These are phyloP conservation scores for Nakazawaea ambrosiae DNA, from an alignment of 805 yeast species.

Conservation along the genomic window DNA sequence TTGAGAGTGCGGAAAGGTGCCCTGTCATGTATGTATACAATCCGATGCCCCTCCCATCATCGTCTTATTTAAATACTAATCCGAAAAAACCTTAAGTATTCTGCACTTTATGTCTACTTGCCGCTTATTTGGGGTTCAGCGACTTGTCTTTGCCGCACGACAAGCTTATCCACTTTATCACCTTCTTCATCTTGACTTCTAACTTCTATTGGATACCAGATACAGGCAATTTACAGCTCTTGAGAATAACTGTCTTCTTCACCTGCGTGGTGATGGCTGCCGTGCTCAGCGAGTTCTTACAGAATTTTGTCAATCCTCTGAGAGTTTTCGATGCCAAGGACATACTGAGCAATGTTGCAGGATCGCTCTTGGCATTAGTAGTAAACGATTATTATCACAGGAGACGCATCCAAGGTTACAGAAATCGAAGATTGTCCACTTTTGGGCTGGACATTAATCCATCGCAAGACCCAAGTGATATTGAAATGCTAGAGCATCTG, in stretches of 20 bases:
- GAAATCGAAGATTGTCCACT: no score
- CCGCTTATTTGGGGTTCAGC: conserved; percentile 44
- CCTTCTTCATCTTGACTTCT: conserved; percentile 36
- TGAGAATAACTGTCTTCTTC: conserved; percentile 27
- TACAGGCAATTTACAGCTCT: conserved; percentile 22
- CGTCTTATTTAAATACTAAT: no score
- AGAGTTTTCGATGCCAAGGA: conserved; percentile 38
- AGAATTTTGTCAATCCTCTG: conserved; percentile 33
- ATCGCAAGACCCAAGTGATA: no score
- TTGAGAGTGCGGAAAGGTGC: no score
- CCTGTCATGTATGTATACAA: no score
- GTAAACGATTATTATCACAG: background rate
- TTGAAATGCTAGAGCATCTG: no score
- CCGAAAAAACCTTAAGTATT: no score
- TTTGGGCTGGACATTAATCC: background rate
- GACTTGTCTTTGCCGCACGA: conserved; percentile 39
- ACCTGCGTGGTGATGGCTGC: conserved; percentile 38
- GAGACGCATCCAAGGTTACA: no score
- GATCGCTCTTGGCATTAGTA: conserved; percentile 5
- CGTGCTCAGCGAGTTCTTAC: conserved; percentile 42
- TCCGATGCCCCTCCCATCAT: no score
- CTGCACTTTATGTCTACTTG: conserved; percentile 10
- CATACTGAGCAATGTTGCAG: conserved; percentile 17
- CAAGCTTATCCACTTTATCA: conserved; percentile 37
- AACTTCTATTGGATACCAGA: conserved; percentile 43